Evolutionary conservation across 129 eudicot species (phyloP), one percentile per base, ranked within the genome.

Genomic region (Centella asiatica): DNA sequence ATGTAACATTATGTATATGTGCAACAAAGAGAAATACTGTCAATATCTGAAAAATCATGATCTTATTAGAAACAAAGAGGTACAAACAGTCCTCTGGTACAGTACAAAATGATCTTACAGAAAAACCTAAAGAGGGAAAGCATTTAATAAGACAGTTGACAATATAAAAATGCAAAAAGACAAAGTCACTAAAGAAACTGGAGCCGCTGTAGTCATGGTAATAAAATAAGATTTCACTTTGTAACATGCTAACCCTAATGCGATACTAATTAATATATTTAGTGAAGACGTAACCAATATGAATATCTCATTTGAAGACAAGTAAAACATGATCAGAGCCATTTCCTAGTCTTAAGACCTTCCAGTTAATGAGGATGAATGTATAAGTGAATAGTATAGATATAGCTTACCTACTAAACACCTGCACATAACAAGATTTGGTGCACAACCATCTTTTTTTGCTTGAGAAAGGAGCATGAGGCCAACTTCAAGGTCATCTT

Each of bases 371-470:
- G 23, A 31, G 15, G 4, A 31, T 12, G 18, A 2, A 52, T 34
- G 22, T 44, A 4, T 22, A 29, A 19, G 9, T 26, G 15, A 31
- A 51, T 22, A 18, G 49, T 19, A 47, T 49, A 44, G 45, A 33
- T 48, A 57, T 36, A 58, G 52, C 85, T 80, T 77, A 93, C 99
- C 85, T 62, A 85, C 76, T 44, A 93, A 77, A 68, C 88, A 93
- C 60, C 87, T 80, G 79, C 88, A 84, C 96, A 93, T 93, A 37
- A 87, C 84, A 75, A 79, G 95, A 83, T 81, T 93, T 34, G 85
- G 90, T 64, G 95, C 22, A 74, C 82, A 62, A 29, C 79, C 95
- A 70, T 93, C 95, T 57, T 83, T 75, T 71, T 85, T 93, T 40
- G 90, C 75, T 76, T 87, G 85, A 71, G 96, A 75, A 72, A 80